Conservation (phyloP, 331 rosid species). For the Malus hybrid region DNA sequence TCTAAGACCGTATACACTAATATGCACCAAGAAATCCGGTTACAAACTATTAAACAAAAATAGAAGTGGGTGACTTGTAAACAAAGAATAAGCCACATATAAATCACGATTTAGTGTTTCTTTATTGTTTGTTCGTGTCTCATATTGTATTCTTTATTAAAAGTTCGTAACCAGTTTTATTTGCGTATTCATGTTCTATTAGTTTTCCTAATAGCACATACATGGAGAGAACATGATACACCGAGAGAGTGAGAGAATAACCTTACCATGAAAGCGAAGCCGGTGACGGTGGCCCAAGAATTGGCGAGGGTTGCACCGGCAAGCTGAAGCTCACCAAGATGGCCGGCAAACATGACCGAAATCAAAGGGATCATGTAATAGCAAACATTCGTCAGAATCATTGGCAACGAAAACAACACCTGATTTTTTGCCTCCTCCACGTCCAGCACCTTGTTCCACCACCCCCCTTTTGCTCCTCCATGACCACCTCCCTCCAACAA, state of each 20-base stretch:
- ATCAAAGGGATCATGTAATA: constrained; percentile 51
- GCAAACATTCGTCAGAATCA: constrained; percentile 66
- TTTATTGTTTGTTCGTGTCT: neutral
- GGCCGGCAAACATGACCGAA: constrained; percentile 91
- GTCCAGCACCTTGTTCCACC: constrained; percentile 61
- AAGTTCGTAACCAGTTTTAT: too few relatives aligned
- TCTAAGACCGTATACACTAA: neutral
- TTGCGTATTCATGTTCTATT: neutral
- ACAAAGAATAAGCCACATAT: too few relatives aligned
- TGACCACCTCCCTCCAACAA: neutral
- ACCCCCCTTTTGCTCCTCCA: constrained; percentile 1
- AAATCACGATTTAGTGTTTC: too few relatives aligned
- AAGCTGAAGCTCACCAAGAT: constrained; percentile 71
- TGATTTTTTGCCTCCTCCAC: constrained; percentile 58
- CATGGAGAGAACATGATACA: neutral
- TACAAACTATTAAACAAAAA: too few relatives aligned
- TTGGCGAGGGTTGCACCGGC: constrained; percentile 82
- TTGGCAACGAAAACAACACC: constrained; percentile 50
- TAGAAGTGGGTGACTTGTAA: neutral
- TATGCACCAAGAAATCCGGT: neutral
- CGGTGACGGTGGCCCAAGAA: constrained; percentile 72
- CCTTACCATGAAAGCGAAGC: constrained; percentile 66
- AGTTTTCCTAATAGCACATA: neutral
- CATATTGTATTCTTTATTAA: too few relatives aligned
- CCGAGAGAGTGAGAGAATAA: neutral